Conservation (phyloP, 371 early-diverging fungal genomes). For the Rhizopus delemar region DNA sequence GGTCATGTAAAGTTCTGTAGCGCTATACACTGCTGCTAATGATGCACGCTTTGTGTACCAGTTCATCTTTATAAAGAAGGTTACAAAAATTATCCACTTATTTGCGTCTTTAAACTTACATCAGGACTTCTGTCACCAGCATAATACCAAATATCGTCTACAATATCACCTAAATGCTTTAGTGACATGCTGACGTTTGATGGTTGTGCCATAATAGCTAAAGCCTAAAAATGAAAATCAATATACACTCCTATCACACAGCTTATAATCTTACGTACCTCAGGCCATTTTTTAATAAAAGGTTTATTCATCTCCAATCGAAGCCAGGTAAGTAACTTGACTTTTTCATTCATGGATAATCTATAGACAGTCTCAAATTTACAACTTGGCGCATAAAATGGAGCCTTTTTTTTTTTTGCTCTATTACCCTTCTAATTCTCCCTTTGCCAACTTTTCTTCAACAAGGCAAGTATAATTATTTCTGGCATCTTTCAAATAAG, state of each 20-base stretch:
- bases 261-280: slow-evolving; percentile 40
- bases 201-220: slow-evolving; percentile 79
- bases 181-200: slow-evolving; percentile 72
- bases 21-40: slow-evolving; percentile 79
- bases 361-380: slow-evolving; percentile 3
- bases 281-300: slow-evolving; percentile 77
- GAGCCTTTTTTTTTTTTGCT: slow-evolving; percentile 1
- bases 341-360: slow-evolving; percentile 55
- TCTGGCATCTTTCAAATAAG: slow-evolving; percentile 70
- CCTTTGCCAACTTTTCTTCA: slow-evolving; percentile 34
- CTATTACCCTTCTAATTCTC: slow-evolving; percentile 53
- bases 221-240: slow-evolving; percentile 52
- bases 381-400: neutral
- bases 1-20: slow-evolving; percentile 89
- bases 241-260: neutral
- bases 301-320: slow-evolving; percentile 78
- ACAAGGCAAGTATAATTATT: slow-evolving; percentile 59
- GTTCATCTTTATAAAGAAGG: slow-evolving; percentile 62
- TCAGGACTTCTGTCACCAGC: slow-evolving; percentile 85
- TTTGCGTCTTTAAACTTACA: slow-evolving; percentile 46
- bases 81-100: neutral
- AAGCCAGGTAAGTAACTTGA: slow-evolving; percentile 63
- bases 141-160: slow-evolving; percentile 85
- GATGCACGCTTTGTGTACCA: slow-evolving; percentile 86
- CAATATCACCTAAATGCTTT: slow-evolving; percentile 67